Percentiles rank a stretch among this genome's conserved stretches.
These are phyloP conservation scores for Breynia disticha DNA, from an alignment of 441 rosid species.

Conservation along the genomic window DNA sequence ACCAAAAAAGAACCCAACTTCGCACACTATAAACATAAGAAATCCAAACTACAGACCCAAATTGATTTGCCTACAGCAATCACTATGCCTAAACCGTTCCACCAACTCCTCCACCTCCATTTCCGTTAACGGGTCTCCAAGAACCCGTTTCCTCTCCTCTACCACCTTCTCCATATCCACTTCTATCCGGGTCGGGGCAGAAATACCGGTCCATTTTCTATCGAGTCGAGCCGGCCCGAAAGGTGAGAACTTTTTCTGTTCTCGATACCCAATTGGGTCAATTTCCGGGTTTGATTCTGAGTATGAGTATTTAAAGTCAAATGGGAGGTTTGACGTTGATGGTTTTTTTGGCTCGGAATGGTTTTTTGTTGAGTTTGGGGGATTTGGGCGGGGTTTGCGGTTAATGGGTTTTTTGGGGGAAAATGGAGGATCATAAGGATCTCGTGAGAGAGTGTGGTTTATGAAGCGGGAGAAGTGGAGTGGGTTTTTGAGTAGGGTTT, in stretches of 20 bases:
- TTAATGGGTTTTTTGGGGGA: conserved; percentile 34
- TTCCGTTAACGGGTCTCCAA: conserved; percentile 52
- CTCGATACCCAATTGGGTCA: conserved; percentile 72
- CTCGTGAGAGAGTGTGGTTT: conserved; percentile 27
- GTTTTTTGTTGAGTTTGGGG: conserved; percentile 5
- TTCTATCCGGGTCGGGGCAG: conserved; percentile 34
- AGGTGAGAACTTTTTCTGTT: conserved; percentile 77
- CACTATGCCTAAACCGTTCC: conserved; percentile 67
- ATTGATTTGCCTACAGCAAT: conserved; percentile 76
- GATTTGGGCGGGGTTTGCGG: conserved; percentile 14
- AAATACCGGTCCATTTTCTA: conserved; percentile 71
- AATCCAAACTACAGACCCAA: conserved; percentile 39
- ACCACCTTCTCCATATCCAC: conserved; percentile 24
- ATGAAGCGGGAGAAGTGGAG: conserved; percentile 17
- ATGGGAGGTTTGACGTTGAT: conserved; percentile 46
- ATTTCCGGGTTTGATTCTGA: conserved; percentile 49
- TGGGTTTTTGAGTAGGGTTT: conserved; percentile 19
- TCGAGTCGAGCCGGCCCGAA: conserved; percentile 80
- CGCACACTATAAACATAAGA: not conserved
- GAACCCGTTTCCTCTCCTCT: conserved; percentile 42
- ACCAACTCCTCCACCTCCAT: conserved; percentile 65
- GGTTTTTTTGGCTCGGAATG: conserved; percentile 10
- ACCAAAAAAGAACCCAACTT: not conserved
- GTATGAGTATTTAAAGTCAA: conserved; percentile 69
- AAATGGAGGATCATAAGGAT: conserved; percentile 54